These are phyloP conservation scores for Ceratocystis alfenasii DNA, from an alignment of 2,329 filamentous ascomycete genomes.

Conservation along the genomic window DNA sequence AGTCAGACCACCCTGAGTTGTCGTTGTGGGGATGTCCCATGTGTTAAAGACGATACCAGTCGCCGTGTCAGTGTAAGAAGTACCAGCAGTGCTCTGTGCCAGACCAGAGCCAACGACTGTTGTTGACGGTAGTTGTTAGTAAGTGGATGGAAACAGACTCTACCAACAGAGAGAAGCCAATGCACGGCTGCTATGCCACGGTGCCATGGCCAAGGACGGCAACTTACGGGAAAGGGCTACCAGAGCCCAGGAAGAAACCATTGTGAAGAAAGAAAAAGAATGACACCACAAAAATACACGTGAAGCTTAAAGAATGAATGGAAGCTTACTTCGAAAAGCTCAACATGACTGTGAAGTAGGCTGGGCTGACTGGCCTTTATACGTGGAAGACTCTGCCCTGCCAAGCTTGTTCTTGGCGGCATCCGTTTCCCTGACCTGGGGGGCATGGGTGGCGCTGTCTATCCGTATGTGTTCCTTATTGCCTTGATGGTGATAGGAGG, in stretches of 20 bases:
- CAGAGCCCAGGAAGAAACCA: slow-evolving; percentile 12
- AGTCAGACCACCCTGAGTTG: slow-evolving; percentile 28
- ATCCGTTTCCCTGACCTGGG: not conserved
- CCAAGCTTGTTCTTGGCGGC: not conserved
- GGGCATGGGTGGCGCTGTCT: not conserved
- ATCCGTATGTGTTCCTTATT: not conserved
- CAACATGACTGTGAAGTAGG: not conserved
- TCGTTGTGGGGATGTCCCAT: slow-evolving; percentile 13
- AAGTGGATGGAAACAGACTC: not conserved
- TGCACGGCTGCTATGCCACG: not conserved
- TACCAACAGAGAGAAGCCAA: not conserved
- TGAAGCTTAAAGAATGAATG: not conserved
- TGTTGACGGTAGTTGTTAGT: not conserved
- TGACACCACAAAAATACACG: slow-evolving; percentile 10
- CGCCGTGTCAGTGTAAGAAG: slow-evolving; percentile 15
- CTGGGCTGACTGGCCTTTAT: not conserved
- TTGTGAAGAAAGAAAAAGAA: slow-evolving; percentile 13
- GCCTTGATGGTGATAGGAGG: slow-evolving; percentile 7
- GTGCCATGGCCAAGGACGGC: not conserved
- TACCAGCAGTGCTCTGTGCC: slow-evolving; percentile 15
- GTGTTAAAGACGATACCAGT: slow-evolving; percentile 18
- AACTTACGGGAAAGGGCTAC: slow-evolving; percentile 7
- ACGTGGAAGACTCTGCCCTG: not conserved
- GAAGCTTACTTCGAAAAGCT: slow-evolving; percentile 9
- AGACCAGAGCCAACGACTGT: slow-evolving; percentile 16